Evolutionary conservation across 2,329 filamentous ascomycete genomes (phyloP).

Genomic region (Nigrospora oryzae): DNA sequence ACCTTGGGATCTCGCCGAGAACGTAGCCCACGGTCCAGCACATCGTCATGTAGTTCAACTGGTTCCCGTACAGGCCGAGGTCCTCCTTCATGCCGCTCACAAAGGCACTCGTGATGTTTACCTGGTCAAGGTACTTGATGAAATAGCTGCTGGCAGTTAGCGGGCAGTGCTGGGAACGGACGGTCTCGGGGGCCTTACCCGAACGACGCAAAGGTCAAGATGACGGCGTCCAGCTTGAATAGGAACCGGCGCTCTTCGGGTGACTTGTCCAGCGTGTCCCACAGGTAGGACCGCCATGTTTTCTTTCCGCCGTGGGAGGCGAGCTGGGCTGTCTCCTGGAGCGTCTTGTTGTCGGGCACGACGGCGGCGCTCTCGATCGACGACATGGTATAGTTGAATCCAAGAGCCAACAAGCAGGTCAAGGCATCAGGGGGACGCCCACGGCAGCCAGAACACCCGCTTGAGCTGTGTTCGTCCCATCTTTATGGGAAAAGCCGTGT

Average conservation of each 20-base stretch:
- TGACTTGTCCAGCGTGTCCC: constrained; percentile 36
- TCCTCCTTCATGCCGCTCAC: constrained; percentile 37
- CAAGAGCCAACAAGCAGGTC: too few relatives aligned
- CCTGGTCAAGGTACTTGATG: constrained; percentile 24
- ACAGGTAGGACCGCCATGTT: constrained; percentile 37
- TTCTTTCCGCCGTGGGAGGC: constrained; percentile 17
- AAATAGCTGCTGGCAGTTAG: constrained; percentile 9
- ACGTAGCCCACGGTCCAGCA: constrained; percentile 20
- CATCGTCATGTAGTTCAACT: constrained; percentile 22
- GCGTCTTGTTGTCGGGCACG: background rate
- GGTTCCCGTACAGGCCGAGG: constrained; percentile 27
- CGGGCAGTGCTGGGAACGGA: too few relatives aligned
- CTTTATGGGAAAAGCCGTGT: too few relatives aligned
- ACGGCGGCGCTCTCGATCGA: background rate
- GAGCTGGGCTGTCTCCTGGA: background rate
- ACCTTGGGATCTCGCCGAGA: constrained; percentile 20
- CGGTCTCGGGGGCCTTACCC: constrained; percentile 27
- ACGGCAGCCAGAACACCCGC: too few relatives aligned
- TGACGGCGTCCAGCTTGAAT: constrained; percentile 30
- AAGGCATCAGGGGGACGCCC: too few relatives aligned
- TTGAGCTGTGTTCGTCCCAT: too few relatives aligned
- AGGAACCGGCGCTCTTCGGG: constrained; percentile 29
- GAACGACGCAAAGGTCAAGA: constrained; percentile 28
- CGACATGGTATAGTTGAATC: background rate
- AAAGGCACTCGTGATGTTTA: constrained; percentile 32